Conservation (phyloP, 805 yeast genomes). For the Kodamaea leandrae region DNA sequence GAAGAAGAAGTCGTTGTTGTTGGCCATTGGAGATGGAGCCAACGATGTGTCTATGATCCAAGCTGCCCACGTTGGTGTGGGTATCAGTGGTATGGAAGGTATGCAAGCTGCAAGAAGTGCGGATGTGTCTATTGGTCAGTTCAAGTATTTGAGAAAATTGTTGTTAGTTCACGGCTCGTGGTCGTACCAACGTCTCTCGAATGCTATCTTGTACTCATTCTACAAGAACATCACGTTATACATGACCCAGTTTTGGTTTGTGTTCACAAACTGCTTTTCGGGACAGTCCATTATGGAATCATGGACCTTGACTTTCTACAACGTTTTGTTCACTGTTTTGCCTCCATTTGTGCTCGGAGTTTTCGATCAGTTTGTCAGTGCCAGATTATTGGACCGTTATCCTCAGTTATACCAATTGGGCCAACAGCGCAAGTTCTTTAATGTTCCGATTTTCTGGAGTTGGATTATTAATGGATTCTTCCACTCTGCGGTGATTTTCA, state of each 20-base stretch:
- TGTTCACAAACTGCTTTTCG: slow-evolving; percentile 84
- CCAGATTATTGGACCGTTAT: slow-evolving; percentile 82
- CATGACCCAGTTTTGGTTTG: slow-evolving; percentile 98
- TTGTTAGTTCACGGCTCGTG: slow-evolving; percentile 94
- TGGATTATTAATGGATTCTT: slow-evolving; percentile 96
- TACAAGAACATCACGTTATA: slow-evolving; percentile 94
- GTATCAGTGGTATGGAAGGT: slow-evolving; percentile 99
- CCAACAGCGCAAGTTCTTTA: slow-evolving; percentile 83
- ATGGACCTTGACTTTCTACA: slow-evolving; percentile 96
- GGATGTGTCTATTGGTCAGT: slow-evolving; percentile 95
- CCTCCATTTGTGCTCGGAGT: slow-evolving; percentile 97
- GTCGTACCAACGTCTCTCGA: slow-evolving; percentile 93
- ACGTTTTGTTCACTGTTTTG: slow-evolving; percentile 87
- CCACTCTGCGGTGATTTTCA: slow-evolving; percentile 82
- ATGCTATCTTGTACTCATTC: slow-evolving; percentile 90
- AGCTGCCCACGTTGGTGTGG: slow-evolving; percentile 99
- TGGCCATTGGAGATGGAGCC: slow-evolving; percentile 99
- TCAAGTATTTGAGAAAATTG: slow-evolving; percentile 77
- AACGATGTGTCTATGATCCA: slow-evolving; percentile 99
- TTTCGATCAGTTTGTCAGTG: slow-evolving; percentile 93
- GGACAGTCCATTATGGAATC: slow-evolving; percentile 97
- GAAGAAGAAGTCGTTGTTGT: slow-evolving; percentile 62
- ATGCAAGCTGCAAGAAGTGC: slow-evolving; percentile 99
- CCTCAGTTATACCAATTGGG: slow-evolving; percentile 93
- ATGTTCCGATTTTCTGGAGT: slow-evolving; percentile 91